Evolutionary conservation across 1,284 basidiomycete genomes (phyloP).

Genomic region (Apiotrichum domesticum): DNA sequence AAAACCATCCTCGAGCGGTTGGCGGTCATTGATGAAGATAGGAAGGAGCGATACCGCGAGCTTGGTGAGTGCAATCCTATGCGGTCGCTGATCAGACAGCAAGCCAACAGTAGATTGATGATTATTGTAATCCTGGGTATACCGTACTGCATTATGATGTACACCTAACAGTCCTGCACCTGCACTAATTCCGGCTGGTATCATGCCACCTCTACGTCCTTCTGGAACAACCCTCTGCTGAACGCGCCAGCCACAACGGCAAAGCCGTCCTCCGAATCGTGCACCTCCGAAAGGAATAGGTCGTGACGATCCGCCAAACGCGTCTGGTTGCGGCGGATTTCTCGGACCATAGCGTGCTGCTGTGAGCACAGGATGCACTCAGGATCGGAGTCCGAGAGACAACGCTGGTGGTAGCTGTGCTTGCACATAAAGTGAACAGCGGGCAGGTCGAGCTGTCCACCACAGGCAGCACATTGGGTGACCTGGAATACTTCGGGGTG

Average conservation of each 20-base stretch:
- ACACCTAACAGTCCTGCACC: not conserved
- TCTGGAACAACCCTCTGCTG: conserved; percentile 56
- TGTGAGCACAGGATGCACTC: conserved; percentile 84
- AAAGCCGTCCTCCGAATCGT: conserved; percentile 77
- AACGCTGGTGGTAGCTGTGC: conserved; percentile 92
- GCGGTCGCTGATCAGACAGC: conserved; percentile 5
- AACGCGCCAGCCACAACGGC: conserved; percentile 73
- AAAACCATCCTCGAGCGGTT: conserved; percentile 30
- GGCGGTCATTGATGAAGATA: conserved; percentile 37
- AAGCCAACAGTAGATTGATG: conserved; percentile 1
- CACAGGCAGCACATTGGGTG: conserved; percentile 80
- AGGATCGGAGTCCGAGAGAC: conserved; percentile 72
- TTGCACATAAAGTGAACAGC: conserved; percentile 97
- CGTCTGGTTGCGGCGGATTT: conserved; percentile 78
- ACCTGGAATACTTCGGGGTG: conserved; percentile 87
- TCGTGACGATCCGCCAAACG: conserved; percentile 77
- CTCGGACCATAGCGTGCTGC: conserved; percentile 80
- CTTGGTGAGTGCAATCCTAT: conserved; percentile 23
- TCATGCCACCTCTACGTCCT: conserved; percentile 4
- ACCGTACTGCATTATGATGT: not conserved
- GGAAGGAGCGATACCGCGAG: conserved; percentile 44
- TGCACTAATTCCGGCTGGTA: conserved; percentile 36
- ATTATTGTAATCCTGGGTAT: conserved; percentile 5
- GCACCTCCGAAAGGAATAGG: conserved; percentile 77
- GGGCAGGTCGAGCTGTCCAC: conserved; percentile 82